A percentile compares a stretch with the other conserved stretches of the same genome.
phyloP scores from a whole-genome alignment of 805 yeast genomes.

The Tetrapisispora taiwanensis region DNA sequence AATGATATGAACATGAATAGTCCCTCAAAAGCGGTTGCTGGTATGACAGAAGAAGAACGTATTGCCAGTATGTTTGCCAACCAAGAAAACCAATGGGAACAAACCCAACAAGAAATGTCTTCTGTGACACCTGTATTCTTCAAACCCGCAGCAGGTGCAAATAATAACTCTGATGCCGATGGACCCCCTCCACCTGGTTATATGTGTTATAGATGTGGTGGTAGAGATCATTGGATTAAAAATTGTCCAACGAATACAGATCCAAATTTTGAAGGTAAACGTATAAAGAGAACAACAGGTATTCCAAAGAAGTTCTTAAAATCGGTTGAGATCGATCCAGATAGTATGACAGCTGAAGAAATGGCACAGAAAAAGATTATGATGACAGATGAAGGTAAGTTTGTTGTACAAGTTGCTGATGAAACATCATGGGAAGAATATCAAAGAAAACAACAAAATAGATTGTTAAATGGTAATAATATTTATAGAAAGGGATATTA shows the following conservation, averaged over 20 bases:
- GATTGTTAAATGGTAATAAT: constrained; percentile 32
- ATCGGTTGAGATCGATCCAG: constrained; percentile 48
- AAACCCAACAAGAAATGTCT: constrained; percentile 85
- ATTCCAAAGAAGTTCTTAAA: constrained; percentile 88
- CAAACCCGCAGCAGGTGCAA: constrained; percentile 29
- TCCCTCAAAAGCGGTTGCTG: constrained; percentile 27
- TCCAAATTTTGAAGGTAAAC: constrained; percentile 87
- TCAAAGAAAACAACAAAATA: constrained; percentile 48
- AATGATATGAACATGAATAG: constrained; percentile 5
- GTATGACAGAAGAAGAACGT: constrained; percentile 71
- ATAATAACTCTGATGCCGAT: constrained; percentile 33
- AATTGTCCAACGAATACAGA: constrained; percentile 92
- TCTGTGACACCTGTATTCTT: constrained; percentile 67
- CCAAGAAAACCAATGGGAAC: constrained; percentile 91
- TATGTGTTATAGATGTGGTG: constrained; percentile 93
- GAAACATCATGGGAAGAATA: constrained; percentile 79
- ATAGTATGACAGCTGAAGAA: constrained; percentile 55
- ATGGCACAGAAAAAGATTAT: constrained; percentile 50
- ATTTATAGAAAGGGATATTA: constrained; percentile 37
- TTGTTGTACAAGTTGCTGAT: constrained; percentile 94
- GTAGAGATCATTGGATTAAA: constrained; percentile 90
- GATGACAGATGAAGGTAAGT: constrained; percentile 91
- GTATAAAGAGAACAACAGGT: constrained; percentile 91
- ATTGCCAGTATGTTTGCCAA: constrained; percentile 85
- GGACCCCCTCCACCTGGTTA: constrained; percentile 88